These are phyloP conservation scores for Mycogone perniciosa DNA, from an alignment of 2,329 filamentous ascomycete species.

Conservation along the genomic window DNA sequence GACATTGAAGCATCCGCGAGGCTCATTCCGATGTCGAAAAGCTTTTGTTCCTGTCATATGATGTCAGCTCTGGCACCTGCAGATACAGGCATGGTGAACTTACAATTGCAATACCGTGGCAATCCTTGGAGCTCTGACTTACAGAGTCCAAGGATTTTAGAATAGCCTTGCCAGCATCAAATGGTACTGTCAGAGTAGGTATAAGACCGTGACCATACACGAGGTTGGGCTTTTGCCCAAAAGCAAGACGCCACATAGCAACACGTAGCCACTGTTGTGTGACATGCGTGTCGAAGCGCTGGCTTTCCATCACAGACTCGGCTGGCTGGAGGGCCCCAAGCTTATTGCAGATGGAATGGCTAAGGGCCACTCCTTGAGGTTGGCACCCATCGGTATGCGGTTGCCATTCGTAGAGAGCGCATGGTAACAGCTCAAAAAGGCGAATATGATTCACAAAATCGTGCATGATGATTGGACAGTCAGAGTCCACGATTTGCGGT, in stretches of 20 bases:
- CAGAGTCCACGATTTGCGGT: constrained; percentile 25
- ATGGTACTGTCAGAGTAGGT: constrained; percentile 19
- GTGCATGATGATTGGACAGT: constrained; percentile 28
- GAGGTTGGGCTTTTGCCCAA: constrained; percentile 21
- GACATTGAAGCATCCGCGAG: constrained; percentile 23
- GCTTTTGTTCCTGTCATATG: constrained; percentile 24
- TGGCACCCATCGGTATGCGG: constrained; percentile 16
- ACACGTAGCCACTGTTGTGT: constrained; percentile 29
- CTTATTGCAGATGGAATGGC: constrained; percentile 21
- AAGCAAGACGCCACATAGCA: constrained; percentile 26
- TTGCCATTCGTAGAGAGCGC: constrained; percentile 27
- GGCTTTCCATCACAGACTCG: constrained; percentile 26
- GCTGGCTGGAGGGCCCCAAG: constrained; percentile 22
- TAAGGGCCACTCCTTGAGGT: constrained; percentile 19
- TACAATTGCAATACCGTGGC: constrained; percentile 28
- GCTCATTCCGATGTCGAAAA: constrained; percentile 27
- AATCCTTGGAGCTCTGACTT: constrained; percentile 23
- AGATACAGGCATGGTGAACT: constrained; percentile 2
- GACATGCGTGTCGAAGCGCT: constrained; percentile 27
- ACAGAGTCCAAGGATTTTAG: constrained; percentile 22
- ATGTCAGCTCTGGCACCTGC: neutral
- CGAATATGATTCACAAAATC: constrained; percentile 29
- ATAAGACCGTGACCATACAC: constrained; percentile 15
- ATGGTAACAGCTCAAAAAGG: constrained; percentile 25
- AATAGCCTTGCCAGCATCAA: constrained; percentile 26